Conservation (phyloP, 148 eudicot species). For the Fagopyrum homotropicum region DNA sequence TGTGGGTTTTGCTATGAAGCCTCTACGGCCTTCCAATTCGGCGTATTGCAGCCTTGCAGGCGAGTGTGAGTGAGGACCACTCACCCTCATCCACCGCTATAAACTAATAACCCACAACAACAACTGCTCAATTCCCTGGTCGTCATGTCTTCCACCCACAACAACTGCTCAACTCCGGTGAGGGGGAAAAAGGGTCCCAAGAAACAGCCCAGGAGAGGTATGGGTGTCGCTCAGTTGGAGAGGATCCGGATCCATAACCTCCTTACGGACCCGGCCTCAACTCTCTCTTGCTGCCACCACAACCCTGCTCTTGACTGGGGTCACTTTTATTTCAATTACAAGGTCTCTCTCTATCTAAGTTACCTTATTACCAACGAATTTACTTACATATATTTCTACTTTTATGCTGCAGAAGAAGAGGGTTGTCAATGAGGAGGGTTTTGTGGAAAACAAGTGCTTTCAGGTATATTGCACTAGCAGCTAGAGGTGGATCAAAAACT, state of each 20-base stretch:
- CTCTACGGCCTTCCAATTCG: constrained; percentile 15
- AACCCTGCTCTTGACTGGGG: not conserved
- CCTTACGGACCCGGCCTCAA: constrained; percentile 14
- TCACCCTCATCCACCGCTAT: not conserved
- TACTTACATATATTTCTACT: not conserved
- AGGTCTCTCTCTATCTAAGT: not conserved
- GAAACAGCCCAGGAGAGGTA: constrained; percentile 44
- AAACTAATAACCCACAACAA: not conserved
- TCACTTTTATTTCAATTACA: not conserved
- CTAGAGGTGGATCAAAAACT: too few species aligned
- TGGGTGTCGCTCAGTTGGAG: constrained; percentile 72
- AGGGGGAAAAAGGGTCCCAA: constrained; percentile 10
- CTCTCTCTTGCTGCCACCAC: not conserved
- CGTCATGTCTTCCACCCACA: not conserved
- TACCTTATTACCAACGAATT: not conserved
- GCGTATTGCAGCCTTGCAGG: constrained; percentile 18
- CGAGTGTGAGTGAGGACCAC: not conserved
- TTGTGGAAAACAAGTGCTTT: not conserved
- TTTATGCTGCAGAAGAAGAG: constrained; percentile 8
- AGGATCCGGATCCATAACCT: constrained; percentile 20
- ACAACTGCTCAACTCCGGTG: not conserved
- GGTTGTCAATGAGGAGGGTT: constrained; percentile 5
- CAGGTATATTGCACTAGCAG: not conserved
- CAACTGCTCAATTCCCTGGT: not conserved
- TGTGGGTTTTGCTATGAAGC: too few species aligned